A percentile compares a stretch with the other conserved stretches of the same genome.
Conservation (phyloP, 73 alveolate genomes). For the Paramecium caudatum region DNA sequence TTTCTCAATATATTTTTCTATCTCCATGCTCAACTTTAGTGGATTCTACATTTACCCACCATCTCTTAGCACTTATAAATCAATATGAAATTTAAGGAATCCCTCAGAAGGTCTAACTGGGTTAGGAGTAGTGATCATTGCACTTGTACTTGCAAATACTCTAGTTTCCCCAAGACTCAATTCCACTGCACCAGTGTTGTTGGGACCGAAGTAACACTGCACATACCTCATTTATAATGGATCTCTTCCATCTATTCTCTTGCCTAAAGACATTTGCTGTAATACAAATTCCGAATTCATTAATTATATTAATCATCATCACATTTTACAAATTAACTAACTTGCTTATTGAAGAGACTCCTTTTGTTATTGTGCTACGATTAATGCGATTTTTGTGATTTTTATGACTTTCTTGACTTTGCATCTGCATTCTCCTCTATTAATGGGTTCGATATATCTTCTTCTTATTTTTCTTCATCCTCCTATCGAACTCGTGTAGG, state of each 20-base stretch:
- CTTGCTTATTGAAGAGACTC: slow-evolving; percentile 13
- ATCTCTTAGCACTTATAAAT: slow-evolving; percentile 77
- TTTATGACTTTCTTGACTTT: slow-evolving; percentile 10
- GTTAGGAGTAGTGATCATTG: slow-evolving; percentile 77
- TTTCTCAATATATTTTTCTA: slow-evolving; percentile 81
- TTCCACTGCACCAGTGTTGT: slow-evolving; percentile 80
- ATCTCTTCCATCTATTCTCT: slow-evolving; percentile 85
- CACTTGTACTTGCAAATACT: slow-evolving; percentile 77
- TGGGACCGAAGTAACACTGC: slow-evolving; percentile 78
- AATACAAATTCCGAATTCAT: slow-evolving; percentile 68
- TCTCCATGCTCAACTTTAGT: slow-evolving; percentile 81
- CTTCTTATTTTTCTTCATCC: slow-evolving; percentile 55
- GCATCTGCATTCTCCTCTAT: slow-evolving; percentile 26
- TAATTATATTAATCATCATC: slow-evolving; percentile 32
- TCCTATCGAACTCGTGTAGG: slow-evolving; percentile 56
- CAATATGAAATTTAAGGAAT: slow-evolving; percentile 80
- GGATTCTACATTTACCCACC: slow-evolving; percentile 74
- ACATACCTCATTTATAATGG: slow-evolving; percentile 76
- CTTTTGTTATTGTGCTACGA: slow-evolving; percentile 25
- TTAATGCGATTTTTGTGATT: slow-evolving; percentile 2
- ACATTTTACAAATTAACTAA: slow-evolving; percentile 40
- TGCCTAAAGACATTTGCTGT: slow-evolving; percentile 9
- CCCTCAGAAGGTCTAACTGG: slow-evolving; percentile 85
- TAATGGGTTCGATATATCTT: neutral
- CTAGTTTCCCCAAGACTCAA: slow-evolving; percentile 78